phyloP scores from a whole-genome alignment of 345 rosid species.

The Erucastrum elatum region DNA sequence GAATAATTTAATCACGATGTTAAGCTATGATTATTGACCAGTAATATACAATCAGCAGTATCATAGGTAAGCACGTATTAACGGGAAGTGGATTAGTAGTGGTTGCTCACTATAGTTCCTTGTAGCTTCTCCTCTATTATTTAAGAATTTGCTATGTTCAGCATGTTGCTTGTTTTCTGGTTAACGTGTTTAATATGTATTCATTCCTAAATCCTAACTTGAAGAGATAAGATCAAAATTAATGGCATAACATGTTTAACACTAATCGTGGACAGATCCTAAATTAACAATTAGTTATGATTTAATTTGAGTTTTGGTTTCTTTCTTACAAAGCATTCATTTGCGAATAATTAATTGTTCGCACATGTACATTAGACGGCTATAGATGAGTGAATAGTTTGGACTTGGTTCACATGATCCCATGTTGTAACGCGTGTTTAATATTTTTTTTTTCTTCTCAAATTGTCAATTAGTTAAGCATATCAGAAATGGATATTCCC shows the following conservation, averaged over 20 bases:
- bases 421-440: background rate
- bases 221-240: conserved; percentile 8
- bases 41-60: too few relatives aligned
- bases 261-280: background rate
- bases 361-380: background rate
- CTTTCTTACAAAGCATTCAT: background rate
- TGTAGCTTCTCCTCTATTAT: background rate
- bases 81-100: conserved; percentile 24
- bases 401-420: background rate
- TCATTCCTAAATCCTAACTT: background rate
- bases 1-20: background rate
- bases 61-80: background rate
- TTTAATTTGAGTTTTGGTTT: background rate
- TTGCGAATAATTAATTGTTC: background rate
- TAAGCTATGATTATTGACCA: background rate
- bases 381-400: background rate
- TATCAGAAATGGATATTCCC: background rate
- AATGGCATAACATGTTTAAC: background rate
- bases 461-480: background rate
- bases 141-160: background rate
- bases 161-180: background rate
- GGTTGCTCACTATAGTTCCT: background rate
- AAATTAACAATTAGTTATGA: background rate
- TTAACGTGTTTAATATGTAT: background rate
- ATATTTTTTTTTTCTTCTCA: background rate